Conservation (phyloP, 371 early-diverging fungal genomes). For the Fennellomyces sp. region DNA sequence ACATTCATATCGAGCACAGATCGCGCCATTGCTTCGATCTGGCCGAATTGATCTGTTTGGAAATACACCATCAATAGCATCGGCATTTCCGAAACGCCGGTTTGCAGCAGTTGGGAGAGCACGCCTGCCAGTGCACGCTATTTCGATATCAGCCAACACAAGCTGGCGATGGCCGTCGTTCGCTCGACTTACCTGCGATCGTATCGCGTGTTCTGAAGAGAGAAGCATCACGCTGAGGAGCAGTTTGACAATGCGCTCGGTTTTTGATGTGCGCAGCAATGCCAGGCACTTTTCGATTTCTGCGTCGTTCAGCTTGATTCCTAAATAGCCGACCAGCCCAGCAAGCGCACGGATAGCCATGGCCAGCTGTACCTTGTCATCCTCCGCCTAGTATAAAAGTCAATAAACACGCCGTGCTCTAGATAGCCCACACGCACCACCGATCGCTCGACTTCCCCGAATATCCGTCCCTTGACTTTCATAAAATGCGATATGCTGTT, state of each 20-base stretch:
- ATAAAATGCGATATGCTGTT: slow-evolving; percentile 32
- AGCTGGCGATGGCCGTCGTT: no score
- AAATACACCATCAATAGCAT: slow-evolving; percentile 40
- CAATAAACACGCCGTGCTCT: no score
- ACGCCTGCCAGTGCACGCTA: slow-evolving; percentile 28
- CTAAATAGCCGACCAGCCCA: slow-evolving; percentile 43
- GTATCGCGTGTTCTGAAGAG: slow-evolving; percentile 6
- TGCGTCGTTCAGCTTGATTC: slow-evolving; percentile 33
- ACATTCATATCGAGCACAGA: slow-evolving; percentile 42
- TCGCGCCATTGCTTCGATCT: slow-evolving; percentile 41
- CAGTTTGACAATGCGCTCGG: slow-evolving; percentile 18
- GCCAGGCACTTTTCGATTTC: slow-evolving; percentile 26
- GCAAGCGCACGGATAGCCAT: slow-evolving; percentile 37
- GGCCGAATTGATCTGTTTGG: slow-evolving; percentile 39
- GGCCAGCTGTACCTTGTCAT: slow-evolving; percentile 21
- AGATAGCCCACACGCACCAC: slow-evolving; percentile 12
- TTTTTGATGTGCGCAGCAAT: slow-evolving; percentile 20
- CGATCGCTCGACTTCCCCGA: slow-evolving; percentile 21
- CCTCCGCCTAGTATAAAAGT: neutral
- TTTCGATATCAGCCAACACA: neutral
- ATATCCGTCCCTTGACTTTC: slow-evolving; percentile 35
- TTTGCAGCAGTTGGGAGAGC: slow-evolving; percentile 25
- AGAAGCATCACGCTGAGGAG: slow-evolving; percentile 3
- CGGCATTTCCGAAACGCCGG: slow-evolving; percentile 43
- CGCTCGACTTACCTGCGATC: slow-evolving; percentile 9